A percentile compares a stretch with the other conserved stretches of the same genome.
Evolutionary conservation across 768 basidiomycete genomes (phyloP).

Genomic region (Udeniomyces megalosporus): DNA sequence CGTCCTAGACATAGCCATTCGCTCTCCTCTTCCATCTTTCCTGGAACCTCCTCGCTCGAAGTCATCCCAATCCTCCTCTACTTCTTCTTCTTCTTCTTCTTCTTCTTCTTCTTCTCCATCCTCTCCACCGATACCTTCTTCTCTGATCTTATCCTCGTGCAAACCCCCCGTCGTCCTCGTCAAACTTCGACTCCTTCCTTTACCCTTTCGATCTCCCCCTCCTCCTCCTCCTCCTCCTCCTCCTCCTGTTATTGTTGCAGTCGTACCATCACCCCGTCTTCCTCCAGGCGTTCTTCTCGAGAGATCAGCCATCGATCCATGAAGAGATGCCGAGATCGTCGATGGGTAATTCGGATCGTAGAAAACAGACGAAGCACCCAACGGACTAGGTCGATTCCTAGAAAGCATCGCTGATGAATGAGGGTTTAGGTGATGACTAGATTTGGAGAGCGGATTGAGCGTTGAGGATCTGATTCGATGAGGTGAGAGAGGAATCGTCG

Average conservation of each 20-base stretch:
- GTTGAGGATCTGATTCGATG: constrained; percentile 37
- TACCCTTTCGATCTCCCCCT: neutral
- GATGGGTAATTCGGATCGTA: neutral
- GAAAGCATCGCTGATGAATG: neutral
- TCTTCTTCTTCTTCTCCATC: neutral
- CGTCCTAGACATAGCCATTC: neutral
- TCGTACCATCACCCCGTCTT: neutral
- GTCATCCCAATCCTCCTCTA: neutral
- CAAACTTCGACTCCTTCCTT: neutral
- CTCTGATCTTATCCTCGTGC: neutral
- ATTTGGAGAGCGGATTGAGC: constrained; percentile 30
- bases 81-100: neutral
- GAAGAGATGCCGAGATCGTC: neutral
- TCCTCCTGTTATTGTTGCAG: neutral
- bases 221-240: neutral
- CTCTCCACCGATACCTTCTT: neutral
- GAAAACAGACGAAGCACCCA: neutral
- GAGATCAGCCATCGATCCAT: neutral
- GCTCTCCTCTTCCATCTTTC: neutral
- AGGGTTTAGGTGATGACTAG: constrained; percentile 24
- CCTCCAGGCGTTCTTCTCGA: neutral
- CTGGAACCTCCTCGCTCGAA: neutral
- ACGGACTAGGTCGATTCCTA: too few species aligned
- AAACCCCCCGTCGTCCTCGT: neutral
- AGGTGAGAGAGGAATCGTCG: constrained; percentile 4